These are phyloP conservation scores for Colletotrichum cereale DNA, from an alignment of 2,329 filamentous ascomycete genomes.

Conservation along the genomic window DNA sequence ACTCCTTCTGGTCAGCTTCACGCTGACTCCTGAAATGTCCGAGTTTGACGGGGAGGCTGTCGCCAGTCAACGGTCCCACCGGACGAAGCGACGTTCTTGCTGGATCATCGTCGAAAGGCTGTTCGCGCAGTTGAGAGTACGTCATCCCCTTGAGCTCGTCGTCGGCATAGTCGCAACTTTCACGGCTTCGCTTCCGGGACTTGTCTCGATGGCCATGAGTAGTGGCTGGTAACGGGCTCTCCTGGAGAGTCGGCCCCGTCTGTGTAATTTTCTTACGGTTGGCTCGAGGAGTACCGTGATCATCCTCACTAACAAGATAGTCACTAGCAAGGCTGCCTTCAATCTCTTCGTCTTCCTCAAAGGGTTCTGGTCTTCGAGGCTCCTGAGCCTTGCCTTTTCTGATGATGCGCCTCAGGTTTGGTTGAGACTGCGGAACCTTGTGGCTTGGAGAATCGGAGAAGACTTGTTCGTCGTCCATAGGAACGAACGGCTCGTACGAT, in stretches of 20 bases:
- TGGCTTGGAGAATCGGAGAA: constrained; percentile 45
- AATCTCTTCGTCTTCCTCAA: constrained; percentile 20
- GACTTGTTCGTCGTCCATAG: constrained; percentile 45
- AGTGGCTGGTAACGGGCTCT: constrained; percentile 43
- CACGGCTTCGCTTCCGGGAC: constrained; percentile 57
- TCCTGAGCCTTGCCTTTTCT: constrained; percentile 13
- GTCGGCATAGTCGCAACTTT: constrained; percentile 69
- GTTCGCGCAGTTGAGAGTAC: constrained; percentile 61
- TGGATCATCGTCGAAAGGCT: constrained; percentile 71
- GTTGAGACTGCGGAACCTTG: constrained; percentile 38
- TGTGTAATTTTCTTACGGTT: constrained; percentile 40
- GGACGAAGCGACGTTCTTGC: constrained; percentile 56
- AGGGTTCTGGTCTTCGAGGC: background rate
- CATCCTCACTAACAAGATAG: constrained; percentile 34
- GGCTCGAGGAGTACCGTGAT: constrained; percentile 40
- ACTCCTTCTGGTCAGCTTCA: constrained; percentile 60
- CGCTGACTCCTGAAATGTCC: constrained; percentile 62
- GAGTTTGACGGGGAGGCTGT: constrained; percentile 62
- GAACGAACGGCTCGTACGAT: constrained; percentile 43
- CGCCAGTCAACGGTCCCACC: constrained; percentile 52
- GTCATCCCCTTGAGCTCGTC: constrained; percentile 66
- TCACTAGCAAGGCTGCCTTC: constrained; percentile 36
- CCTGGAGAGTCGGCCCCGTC: constrained; percentile 41
- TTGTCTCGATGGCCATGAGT: constrained; percentile 38
- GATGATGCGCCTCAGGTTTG: constrained; percentile 21